phyloP scores from a whole-genome alignment of 2,329 filamentous ascomycete species.

The Cladosporium oxysporum region DNA sequence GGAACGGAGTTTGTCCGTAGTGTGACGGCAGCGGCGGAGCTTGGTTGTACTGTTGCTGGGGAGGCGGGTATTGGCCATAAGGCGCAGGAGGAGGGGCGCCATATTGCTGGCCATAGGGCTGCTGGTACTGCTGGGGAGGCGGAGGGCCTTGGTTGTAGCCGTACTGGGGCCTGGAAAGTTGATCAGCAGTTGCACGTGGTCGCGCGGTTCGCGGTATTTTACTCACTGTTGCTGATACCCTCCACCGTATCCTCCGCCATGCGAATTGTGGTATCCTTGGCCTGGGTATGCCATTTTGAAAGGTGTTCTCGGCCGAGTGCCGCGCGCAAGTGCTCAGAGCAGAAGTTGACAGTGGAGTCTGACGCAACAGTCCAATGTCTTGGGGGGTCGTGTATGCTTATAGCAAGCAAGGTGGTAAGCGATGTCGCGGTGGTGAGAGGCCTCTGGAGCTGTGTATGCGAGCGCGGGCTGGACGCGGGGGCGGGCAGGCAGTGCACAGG shows the following conservation, averaged over 20 bases:
- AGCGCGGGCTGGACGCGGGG: not conserved
- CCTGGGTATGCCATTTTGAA: constrained; percentile 27
- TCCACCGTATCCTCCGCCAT: constrained; percentile 21
- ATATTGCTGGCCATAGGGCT: constrained; percentile 22
- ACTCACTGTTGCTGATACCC: constrained; percentile 29
- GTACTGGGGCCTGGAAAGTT: constrained; percentile 2
- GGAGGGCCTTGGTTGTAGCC: constrained; percentile 31
- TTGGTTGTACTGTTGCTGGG: constrained; percentile 40
- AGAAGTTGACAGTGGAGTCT: constrained; percentile 7
- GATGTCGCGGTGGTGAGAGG: not conserved
- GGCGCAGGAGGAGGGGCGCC: constrained; percentile 40
- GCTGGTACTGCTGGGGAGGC: constrained; percentile 27
- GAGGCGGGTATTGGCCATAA: constrained; percentile 42
- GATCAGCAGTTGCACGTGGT: not conserved
- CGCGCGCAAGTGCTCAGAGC: not conserved
- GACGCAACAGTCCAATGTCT: constrained; percentile 13
- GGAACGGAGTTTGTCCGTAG: constrained; percentile 43
- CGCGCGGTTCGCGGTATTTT: constrained; percentile 11
- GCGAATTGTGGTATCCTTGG: constrained; percentile 36
- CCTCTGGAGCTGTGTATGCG: not conserved
- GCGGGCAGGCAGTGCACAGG: not conserved
- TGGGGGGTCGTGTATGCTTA: not conserved
- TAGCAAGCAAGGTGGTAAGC: constrained; percentile 1
- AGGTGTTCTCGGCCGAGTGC: constrained; percentile 11
- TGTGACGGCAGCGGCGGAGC: constrained; percentile 41